Percentiles rank a stretch among this genome's conserved stretches.
Evolutionary conservation across 495 filamentous ascomycete genomes (phyloP).

Genomic region (Lasiosphaeria ovina): DNA sequence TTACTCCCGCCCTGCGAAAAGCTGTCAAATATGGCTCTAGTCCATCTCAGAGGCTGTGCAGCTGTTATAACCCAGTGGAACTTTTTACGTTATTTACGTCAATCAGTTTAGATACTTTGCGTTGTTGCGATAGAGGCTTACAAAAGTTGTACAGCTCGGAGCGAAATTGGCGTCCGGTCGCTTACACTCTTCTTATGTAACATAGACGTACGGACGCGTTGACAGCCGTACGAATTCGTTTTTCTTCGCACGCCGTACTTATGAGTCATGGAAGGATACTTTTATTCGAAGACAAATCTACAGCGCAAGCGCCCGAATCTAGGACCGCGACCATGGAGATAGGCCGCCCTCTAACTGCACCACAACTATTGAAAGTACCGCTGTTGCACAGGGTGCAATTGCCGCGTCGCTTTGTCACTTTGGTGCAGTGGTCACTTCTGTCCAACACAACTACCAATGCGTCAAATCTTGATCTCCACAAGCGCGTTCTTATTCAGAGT

Average conservation of each 20-base stretch:
- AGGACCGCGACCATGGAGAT: not conserved
- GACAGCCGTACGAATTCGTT: not conserved
- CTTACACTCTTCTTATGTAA: not conserved
- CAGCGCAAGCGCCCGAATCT: not conserved
- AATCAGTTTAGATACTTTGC: too few relatives aligned
- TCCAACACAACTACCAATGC: not conserved
- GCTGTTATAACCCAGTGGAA: too few relatives aligned
- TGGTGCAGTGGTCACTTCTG: too few relatives aligned
- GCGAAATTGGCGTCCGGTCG: slow-evolving; percentile 6
- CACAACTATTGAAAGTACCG: too few relatives aligned
- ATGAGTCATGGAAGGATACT: not conserved
- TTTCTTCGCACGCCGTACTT: not conserved
- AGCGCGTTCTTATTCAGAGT: not conserved
- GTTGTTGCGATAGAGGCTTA: too few relatives aligned
- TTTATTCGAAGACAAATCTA: not conserved
- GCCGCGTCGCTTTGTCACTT: too few relatives aligned
- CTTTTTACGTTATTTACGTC: too few relatives aligned
- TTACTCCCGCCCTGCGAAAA: too few relatives aligned
- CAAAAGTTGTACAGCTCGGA: slow-evolving; percentile 1
- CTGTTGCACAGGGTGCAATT: too few relatives aligned
- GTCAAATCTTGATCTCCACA: not conserved
- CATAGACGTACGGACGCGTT: not conserved
- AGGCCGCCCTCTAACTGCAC: not conserved
- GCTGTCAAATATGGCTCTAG: too few relatives aligned
- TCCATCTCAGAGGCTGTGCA: too few relatives aligned